A percentile compares a stretch with the other conserved stretches of the same genome.
Evolutionary conservation across 2,329 filamentous ascomycete species (phyloP).

Genomic region (Talaromyces amestolkiae): DNA sequence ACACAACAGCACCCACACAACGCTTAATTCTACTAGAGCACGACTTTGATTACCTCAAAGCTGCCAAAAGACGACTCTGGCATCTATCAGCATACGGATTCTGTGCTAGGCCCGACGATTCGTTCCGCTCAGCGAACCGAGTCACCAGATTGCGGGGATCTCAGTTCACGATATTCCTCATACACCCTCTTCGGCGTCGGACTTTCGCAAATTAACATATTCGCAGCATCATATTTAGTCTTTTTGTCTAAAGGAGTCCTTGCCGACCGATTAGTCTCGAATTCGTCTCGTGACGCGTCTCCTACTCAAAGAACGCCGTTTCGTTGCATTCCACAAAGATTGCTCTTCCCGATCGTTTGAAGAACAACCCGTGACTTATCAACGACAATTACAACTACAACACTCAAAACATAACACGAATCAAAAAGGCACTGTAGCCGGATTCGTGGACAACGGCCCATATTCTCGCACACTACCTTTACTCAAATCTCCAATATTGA

Average conservation of each 20-base stretch:
- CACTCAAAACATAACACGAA: conserved; percentile 9
- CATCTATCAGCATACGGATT: background rate
- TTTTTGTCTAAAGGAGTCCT: background rate
- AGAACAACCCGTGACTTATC: background rate
- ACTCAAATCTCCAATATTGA: background rate
- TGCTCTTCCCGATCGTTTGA: background rate
- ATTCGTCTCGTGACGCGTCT: background rate
- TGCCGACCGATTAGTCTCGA: background rate
- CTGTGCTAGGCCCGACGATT: conserved; percentile 5
- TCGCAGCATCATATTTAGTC: background rate
- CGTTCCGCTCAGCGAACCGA: background rate
- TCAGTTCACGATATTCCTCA: background rate
- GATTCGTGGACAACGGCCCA: conserved; percentile 13
- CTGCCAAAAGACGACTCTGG: background rate
- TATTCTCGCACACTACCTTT: background rate
- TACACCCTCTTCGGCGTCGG: background rate
- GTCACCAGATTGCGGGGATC: conserved; percentile 13
- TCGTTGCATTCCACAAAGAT: background rate
- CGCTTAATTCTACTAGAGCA: background rate
- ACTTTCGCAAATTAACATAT: conserved; percentile 3
- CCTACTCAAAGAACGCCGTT: background rate
- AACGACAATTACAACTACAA: background rate
- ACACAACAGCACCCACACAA: background rate
- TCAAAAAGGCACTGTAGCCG: conserved; percentile 17
- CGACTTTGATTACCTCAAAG: background rate